Conservation (phyloP, 805 yeast genomes). For the Zygoascus biomembranicola region DNA sequence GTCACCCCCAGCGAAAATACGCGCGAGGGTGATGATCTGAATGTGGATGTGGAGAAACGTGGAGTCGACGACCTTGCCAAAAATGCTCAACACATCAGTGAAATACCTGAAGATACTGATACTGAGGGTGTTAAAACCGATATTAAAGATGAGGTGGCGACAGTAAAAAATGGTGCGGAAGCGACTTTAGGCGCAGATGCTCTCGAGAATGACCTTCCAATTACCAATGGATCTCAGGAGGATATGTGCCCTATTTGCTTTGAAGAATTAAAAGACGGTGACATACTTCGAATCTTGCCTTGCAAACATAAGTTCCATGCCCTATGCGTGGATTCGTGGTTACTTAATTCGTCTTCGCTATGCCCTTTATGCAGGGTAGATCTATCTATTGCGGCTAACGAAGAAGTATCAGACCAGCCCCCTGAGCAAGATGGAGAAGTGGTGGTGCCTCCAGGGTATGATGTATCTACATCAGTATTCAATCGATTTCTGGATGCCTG, state of each 20-base stretch:
- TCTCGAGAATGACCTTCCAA: conserved; percentile 19
- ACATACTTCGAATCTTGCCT: conserved; percentile 54
- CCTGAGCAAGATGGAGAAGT: conserved; percentile 7
- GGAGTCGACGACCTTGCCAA: neutral
- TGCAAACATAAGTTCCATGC: conserved; percentile 83
- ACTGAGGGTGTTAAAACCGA: neutral
- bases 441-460: conserved; percentile 12
- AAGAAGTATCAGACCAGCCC: conserved; percentile 14
- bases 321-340: conserved; percentile 78
- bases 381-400: conserved; percentile 24
- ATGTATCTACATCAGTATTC: conserved; percentile 17
- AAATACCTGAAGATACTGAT: neutral
- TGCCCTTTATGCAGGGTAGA: conserved; percentile 83
- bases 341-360: conserved; percentile 62
- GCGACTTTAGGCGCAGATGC: neutral
- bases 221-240: conserved; percentile 5
- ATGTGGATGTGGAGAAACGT: neutral
- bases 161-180: neutral
- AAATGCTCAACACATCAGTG: neutral
- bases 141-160: neutral
- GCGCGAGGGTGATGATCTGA: neutral
- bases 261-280: conserved; percentile 56
- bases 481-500: conserved; percentile 24
- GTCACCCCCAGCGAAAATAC: neutral
- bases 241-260: conserved; percentile 68